Evolutionary conservation across 2,329 filamentous ascomycete genomes (phyloP).

Genomic region (Fonsecaea pedrosoi): DNA sequence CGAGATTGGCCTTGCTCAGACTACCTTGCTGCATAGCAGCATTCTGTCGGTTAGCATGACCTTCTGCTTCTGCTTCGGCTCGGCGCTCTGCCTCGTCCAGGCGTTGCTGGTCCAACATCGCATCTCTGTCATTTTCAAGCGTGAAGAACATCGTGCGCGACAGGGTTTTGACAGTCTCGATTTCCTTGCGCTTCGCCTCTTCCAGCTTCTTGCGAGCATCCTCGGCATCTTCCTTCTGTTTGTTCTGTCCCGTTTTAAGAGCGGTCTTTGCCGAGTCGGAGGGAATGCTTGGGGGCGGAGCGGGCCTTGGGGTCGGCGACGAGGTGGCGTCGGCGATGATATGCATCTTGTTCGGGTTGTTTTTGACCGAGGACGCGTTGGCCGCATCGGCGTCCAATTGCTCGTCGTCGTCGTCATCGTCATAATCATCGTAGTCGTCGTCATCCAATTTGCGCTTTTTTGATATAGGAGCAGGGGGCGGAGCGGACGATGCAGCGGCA

Average conservation of each 20-base stretch:
- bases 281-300: constrained; percentile 57
- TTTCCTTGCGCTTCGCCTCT: constrained; percentile 86
- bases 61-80: constrained; percentile 92
- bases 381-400: constrained; percentile 62
- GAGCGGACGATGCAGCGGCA: constrained; percentile 57
- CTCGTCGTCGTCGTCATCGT: constrained; percentile 75
- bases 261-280: constrained; percentile 53
- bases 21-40: constrained; percentile 79
- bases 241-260: constrained; percentile 67
- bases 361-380: constrained; percentile 57
- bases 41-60: constrained; percentile 53
- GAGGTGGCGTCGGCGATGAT: constrained; percentile 48
- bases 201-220: constrained; percentile 93
- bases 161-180: constrained; percentile 85
- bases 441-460: constrained; percentile 80
- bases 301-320: constrained; percentile 59
- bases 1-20: constrained; percentile 90
- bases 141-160: constrained; percentile 96
- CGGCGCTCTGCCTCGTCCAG: constrained; percentile 96
- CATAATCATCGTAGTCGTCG: constrained; percentile 82
- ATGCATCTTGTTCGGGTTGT: constrained; percentile 50
- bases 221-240: constrained; percentile 72
- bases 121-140: constrained; percentile 90
- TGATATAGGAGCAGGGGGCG: constrained; percentile 54
- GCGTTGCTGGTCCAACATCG: constrained; percentile 97